phyloP scores from a whole-genome alignment of 1,139 yeast genomes.

The Hyphopichia burtonii region DNA sequence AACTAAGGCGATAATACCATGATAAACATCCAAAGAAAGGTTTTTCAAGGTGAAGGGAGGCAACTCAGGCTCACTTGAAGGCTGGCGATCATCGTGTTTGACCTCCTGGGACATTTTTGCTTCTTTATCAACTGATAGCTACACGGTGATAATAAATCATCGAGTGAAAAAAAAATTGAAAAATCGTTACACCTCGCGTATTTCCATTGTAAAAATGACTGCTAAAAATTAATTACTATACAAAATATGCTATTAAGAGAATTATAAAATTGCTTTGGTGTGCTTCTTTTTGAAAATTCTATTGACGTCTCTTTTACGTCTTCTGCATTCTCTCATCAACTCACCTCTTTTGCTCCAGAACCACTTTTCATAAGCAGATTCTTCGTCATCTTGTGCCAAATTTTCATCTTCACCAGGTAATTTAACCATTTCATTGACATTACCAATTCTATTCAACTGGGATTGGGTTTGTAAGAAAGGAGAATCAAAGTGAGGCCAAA shows the following conservation, averaged over 20 bases:
- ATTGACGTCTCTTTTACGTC: conserved; percentile 70
- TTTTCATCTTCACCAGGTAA: conserved; percentile 39
- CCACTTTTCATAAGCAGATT: conserved; percentile 66
- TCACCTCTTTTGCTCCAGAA: conserved; percentile 86
- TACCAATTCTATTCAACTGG: conserved; percentile 63
- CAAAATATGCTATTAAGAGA: too few relatives aligned
- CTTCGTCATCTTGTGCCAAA: conserved; percentile 24
- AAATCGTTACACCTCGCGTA: background rate
- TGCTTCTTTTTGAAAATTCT: conserved; percentile 54
- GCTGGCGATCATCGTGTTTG: background rate
- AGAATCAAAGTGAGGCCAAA: conserved; percentile 80
- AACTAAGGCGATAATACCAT: conserved; percentile 43
- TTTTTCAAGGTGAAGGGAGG: conserved; percentile 52
- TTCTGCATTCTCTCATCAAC: conserved; percentile 71
- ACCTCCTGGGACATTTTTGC: background rate
- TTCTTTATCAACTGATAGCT: background rate
- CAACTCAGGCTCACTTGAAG: conserved; percentile 13
- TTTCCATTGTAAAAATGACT: background rate
- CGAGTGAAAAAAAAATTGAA: background rate
- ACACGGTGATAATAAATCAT: background rate
- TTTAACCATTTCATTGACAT: conserved; percentile 19
- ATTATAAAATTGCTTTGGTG: conserved; percentile 1
- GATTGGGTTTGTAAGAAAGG: conserved; percentile 86
- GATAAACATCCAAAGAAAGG: conserved; percentile 43
- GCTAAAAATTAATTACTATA: too few relatives aligned